These are phyloP conservation scores for Cryptococcus floricola DNA, from an alignment of 1,284 basidiomycete genomes.

Conservation along the genomic window DNA sequence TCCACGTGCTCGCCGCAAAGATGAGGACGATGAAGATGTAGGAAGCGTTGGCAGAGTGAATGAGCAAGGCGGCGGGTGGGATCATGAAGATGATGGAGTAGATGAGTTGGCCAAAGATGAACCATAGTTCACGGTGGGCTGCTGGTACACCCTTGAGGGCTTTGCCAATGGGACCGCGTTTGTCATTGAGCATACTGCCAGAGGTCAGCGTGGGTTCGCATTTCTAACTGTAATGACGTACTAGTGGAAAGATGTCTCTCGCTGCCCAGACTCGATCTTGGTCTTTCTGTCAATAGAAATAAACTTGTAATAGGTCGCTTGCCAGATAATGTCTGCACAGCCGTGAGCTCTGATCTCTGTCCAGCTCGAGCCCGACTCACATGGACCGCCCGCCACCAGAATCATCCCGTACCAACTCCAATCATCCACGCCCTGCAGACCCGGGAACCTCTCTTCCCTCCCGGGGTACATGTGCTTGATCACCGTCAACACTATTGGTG, in stretches of 20 bases:
- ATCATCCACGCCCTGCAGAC: constrained; percentile 55
- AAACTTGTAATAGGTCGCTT: constrained; percentile 87
- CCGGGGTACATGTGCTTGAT: constrained; percentile 53
- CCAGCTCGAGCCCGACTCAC: constrained; percentile 21
- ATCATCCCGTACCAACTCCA: constrained; percentile 49
- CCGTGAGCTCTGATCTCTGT: neutral
- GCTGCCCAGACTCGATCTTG: constrained; percentile 80
- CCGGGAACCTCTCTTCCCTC: constrained; percentile 69
- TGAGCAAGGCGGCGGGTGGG: constrained; percentile 68
- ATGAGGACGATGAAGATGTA: constrained; percentile 70
- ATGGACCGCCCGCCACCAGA: constrained; percentile 41
- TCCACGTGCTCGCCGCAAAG: constrained; percentile 68
- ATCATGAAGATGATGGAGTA: constrained; percentile 82
- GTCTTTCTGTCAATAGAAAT: constrained; percentile 74
- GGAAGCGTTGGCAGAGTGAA: constrained; percentile 70
- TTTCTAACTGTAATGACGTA: constrained; percentile 14
- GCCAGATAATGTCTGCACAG: constrained; percentile 73
- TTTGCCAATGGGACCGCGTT: constrained; percentile 73
- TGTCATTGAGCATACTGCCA: constrained; percentile 69
- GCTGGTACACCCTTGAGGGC: constrained; percentile 60
- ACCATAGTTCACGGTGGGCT: constrained; percentile 64
- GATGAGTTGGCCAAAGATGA: constrained; percentile 79
- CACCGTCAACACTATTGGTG: constrained; percentile 78
- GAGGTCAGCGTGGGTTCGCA: neutral
- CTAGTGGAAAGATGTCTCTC: constrained; percentile 78